These are phyloP conservation scores for Triangularia verruculosa DNA, from an alignment of 2,329 filamentous ascomycete species.

Conservation along the genomic window DNA sequence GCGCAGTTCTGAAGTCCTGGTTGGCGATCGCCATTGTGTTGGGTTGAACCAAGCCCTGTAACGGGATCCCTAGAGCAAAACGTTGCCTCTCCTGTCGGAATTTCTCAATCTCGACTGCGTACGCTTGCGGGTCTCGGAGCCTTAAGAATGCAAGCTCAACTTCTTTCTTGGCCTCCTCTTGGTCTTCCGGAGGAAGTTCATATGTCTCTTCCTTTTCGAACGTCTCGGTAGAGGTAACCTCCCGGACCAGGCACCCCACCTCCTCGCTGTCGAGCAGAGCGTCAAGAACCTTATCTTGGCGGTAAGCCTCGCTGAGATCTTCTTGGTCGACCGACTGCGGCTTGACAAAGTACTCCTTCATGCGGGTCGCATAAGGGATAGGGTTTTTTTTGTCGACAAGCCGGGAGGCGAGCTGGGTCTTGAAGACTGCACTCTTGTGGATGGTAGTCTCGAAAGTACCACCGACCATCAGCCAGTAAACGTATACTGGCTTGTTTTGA, in stretches of 20 bases:
- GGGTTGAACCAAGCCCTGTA: neutral
- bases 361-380: constrained; percentile 60
- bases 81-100: neutral
- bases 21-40: neutral
- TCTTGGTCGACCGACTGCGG: constrained; percentile 46
- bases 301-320: constrained; percentile 41
- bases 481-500: constrained; percentile 74
- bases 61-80: neutral
- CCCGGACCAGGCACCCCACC: constrained; percentile 43
- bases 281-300: constrained; percentile 63
- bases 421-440: constrained; percentile 75
- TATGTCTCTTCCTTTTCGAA: constrained; percentile 69
- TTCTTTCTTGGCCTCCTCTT: constrained; percentile 48
- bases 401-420: constrained; percentile 72
- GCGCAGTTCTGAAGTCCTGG: neutral
- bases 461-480: constrained; percentile 76
- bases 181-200: constrained; percentile 60
- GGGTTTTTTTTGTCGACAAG: constrained; percentile 83
- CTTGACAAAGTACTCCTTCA: constrained; percentile 55
- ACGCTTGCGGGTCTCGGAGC: constrained; percentile 23
- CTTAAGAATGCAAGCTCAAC: constrained; percentile 30
- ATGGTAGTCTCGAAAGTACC: constrained; percentile 77
- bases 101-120: constrained; percentile 16
- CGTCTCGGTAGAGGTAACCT: constrained; percentile 66
- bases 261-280: constrained; percentile 40